phyloP scores from a whole-genome alignment of 164 flowering plant species.

The Piper longum region DNA sequence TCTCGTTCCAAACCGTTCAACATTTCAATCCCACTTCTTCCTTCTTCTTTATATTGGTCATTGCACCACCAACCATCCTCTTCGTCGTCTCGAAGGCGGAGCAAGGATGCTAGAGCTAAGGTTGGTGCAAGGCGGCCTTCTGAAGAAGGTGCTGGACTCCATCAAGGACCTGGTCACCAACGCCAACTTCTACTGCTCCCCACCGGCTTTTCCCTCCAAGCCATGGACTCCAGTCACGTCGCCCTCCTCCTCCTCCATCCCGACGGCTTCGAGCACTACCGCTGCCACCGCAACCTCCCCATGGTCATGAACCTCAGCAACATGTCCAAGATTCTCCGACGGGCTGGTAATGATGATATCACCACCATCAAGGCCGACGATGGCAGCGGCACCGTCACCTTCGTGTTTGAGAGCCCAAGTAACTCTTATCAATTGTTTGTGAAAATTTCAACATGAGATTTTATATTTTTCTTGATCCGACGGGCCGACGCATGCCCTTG shows the following conservation, averaged over 20 bases:
- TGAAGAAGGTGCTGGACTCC: constrained; percentile 42
- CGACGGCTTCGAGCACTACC: constrained; percentile 45
- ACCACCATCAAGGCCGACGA: constrained; percentile 43
- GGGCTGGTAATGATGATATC: constrained; percentile 39
- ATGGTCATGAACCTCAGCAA: constrained; percentile 42
- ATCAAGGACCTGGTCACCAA: constrained; percentile 39
- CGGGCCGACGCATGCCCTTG: too few relatives aligned
- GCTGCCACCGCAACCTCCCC: constrained; percentile 35
- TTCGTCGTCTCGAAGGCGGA: not conserved
- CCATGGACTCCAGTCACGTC: constrained; percentile 51
- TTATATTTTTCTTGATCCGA: not conserved
- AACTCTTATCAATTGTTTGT: constrained; percentile 1
- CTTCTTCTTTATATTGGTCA: too few relatives aligned
- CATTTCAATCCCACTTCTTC: too few relatives aligned
- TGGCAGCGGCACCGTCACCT: constrained; percentile 29
- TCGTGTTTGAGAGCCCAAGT: constrained; percentile 48
- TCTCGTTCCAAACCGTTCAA: too few relatives aligned
- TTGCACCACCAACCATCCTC: not conserved
- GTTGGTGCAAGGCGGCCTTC: constrained; percentile 32
- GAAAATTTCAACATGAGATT: too few relatives aligned
- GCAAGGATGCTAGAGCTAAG: constrained; percentile 35
- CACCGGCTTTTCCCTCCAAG: constrained; percentile 43
- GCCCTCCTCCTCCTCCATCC: constrained; percentile 38
- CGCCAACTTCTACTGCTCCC: constrained; percentile 49
- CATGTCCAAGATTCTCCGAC: constrained; percentile 36